A percentile compares a stretch with the other conserved stretches of the same genome.
Evolutionary conservation across 2,329 filamentous ascomycete species (phyloP).

Genomic region (Paecilomyces fulvus): DNA sequence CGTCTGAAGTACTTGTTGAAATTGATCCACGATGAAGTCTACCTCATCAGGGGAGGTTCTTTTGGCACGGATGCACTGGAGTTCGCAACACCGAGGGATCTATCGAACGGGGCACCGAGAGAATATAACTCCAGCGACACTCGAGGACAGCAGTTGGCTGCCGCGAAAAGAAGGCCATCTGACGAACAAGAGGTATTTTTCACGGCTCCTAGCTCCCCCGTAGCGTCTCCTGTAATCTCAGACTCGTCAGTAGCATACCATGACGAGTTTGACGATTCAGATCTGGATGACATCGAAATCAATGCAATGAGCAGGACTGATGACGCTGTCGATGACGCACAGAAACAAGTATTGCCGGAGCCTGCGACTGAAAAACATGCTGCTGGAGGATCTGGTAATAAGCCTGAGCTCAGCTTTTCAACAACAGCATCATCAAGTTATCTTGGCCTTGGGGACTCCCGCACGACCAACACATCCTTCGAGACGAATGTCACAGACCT

Average conservation of each 20-base stretch:
- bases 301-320: conserved; percentile 11
- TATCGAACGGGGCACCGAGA: conserved; percentile 7
- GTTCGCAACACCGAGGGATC: conserved; percentile 4
- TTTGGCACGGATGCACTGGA: conserved; percentile 5
- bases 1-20: conserved; percentile 20
- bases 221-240: conserved; percentile 4
- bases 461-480: conserved; percentile 16
- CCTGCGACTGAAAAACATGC: background rate
- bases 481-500: conserved; percentile 21
- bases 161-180: conserved; percentile 10
- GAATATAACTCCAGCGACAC: conserved; percentile 4
- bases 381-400: conserved; percentile 1
- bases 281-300: conserved; percentile 11
- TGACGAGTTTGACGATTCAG: conserved; percentile 12
- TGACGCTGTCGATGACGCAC: conserved; percentile 6
- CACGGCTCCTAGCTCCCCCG: conserved; percentile 16
- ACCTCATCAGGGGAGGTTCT: conserved; percentile 17
- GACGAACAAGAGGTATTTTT: conserved; percentile 17
- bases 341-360: conserved; percentile 3
- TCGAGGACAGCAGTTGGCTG: conserved; percentile 2
- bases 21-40: conserved; percentile 25
- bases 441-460: conserved; percentile 7
- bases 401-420: conserved; percentile 15
- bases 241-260: conserved; percentile 6
- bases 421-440: conserved; percentile 12